These are phyloP conservation scores for Vigna mungo DNA, from an alignment of 306 rosid genomes.

Conservation along the genomic window DNA sequence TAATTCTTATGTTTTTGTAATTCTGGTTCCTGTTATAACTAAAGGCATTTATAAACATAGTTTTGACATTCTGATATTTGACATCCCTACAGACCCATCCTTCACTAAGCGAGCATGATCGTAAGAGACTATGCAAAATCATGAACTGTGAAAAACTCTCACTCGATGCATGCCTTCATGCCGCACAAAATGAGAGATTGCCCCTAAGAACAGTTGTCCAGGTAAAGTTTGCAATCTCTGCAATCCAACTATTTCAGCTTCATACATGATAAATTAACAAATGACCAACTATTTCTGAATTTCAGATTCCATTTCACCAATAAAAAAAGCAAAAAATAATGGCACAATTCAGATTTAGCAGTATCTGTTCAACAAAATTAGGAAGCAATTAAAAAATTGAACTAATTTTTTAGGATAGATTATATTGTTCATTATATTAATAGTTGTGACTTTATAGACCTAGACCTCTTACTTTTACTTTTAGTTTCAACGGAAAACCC, in stretches of 20 bases:
- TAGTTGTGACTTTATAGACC: neutral
- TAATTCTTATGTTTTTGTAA: slow-evolving; percentile 37
- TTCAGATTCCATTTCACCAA: slow-evolving; percentile 17
- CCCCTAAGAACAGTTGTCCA: slow-evolving; percentile 85
- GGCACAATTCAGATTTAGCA: slow-evolving; percentile 17
- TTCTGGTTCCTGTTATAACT: slow-evolving; percentile 17
- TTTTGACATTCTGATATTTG: slow-evolving; percentile 36
- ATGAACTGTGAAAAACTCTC: slow-evolving; percentile 92
- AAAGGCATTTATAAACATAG: slow-evolving; percentile 20
- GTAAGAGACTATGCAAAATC: slow-evolving; percentile 84
- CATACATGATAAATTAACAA: slow-evolving; percentile 28
- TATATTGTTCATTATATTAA: slow-evolving; percentile 16
- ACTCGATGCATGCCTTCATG: slow-evolving; percentile 91
- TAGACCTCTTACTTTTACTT: slow-evolving; percentile 19
- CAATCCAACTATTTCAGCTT: slow-evolving; percentile 33
- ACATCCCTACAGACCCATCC: slow-evolving; percentile 73
- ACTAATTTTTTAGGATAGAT: slow-evolving; percentile 15
- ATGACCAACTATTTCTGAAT: slow-evolving; percentile 12
- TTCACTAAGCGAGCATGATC: slow-evolving; percentile 73
- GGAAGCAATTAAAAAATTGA: slow-evolving; percentile 22
- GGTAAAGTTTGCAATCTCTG: slow-evolving; percentile 58
- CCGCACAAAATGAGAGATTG: slow-evolving; percentile 94
- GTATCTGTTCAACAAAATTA: slow-evolving; percentile 7
- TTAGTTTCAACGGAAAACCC: slow-evolving; percentile 17
- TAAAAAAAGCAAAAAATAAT: neutral